Conservation (phyloP, 352 stramenopile species). For the Phytopythium helicoides region DNA sequence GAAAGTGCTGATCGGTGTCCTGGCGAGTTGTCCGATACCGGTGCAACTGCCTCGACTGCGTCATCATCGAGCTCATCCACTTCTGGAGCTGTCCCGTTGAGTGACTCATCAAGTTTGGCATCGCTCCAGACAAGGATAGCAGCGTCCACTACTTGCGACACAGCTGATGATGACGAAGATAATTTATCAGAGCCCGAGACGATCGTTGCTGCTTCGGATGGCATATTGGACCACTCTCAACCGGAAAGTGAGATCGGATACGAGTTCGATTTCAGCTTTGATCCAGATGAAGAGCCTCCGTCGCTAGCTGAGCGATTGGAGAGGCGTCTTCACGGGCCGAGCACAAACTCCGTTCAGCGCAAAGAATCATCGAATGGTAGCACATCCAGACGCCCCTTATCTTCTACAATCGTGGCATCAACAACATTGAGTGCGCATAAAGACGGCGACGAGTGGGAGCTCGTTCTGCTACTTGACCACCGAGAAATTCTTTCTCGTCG, state of each 20-base stretch:
- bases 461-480: slow-evolving; percentile 82
- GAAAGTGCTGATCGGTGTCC: slow-evolving; percentile 50
- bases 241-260: background rate
- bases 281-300: slow-evolving; percentile 7
- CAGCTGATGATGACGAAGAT: background rate
- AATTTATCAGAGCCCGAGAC: slow-evolving; percentile 1
- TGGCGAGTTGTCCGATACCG: slow-evolving; percentile 12
- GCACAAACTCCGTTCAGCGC: too few species aligned
- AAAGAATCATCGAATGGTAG: too few species aligned
- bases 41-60: background rate
- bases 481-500: slow-evolving; percentile 71
- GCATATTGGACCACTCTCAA: background rate
- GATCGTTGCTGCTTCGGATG: background rate
- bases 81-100: too few species aligned
- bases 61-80: background rate
- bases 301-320: slow-evolving; percentile 6
- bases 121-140: background rate
- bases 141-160: background rate
- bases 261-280: slow-evolving; percentile 4
- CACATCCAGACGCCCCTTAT: too few species aligned
- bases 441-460: slow-evolving; percentile 61
- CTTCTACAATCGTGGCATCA: too few species aligned
- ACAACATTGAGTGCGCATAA: background rate
- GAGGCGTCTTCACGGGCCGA: background rate
- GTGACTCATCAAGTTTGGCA: background rate